Evolutionary conservation across 495 filamentous ascomycete species (phyloP), one percentile per base, ranked within the genome.

Genomic region (Recurvomyces mirabilis): DNA sequence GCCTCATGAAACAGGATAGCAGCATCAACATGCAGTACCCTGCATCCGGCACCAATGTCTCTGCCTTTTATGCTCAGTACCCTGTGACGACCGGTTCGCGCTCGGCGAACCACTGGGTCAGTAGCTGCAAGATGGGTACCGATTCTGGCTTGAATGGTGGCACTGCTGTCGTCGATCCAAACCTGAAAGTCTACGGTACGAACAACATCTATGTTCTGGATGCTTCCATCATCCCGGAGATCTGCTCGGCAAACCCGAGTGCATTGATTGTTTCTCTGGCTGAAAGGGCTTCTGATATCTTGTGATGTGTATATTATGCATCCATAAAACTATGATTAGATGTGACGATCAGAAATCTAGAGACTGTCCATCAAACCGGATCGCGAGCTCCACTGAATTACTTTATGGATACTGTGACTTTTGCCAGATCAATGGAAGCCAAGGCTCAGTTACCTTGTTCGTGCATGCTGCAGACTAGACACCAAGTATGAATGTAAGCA

Each of bases 41-140:
- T 7, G n/a, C 7, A 7, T 7, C 7, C 26, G n/a, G 7, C 7
- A 29, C 26, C 26, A 29, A 7, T 7, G 26, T n/a, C 26, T n/a
- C 7, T 7, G 7, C 7, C 7, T n/a, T n/a, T n/a, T 29, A 7
- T n/a, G 26, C 7, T n/a, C n/a, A 52, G 37, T 71, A 73, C 47
- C 59, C 72, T 31, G 68, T 70, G 26, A 69, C 70, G 37, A 43
- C 57, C 1, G 41, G 46, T n/a, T 39, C 46, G 12, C 73, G 74
- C 15, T 64, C 76, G 22, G 64, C 79, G 47, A 84, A 80, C 60
- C 82, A 85, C 68, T 85, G 80, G 77, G 68, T 81, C 45, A 70
- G 69, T 21, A 72, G 67, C 22, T 62, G 66, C 33, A 82, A 81
- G 67, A 65, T 85, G 46, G 81, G 81, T 31, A 59, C 59, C 19